phyloP scores from a whole-genome alignment of 2,329 filamentous ascomycete genomes.

The Fusarium veterinarium region DNA sequence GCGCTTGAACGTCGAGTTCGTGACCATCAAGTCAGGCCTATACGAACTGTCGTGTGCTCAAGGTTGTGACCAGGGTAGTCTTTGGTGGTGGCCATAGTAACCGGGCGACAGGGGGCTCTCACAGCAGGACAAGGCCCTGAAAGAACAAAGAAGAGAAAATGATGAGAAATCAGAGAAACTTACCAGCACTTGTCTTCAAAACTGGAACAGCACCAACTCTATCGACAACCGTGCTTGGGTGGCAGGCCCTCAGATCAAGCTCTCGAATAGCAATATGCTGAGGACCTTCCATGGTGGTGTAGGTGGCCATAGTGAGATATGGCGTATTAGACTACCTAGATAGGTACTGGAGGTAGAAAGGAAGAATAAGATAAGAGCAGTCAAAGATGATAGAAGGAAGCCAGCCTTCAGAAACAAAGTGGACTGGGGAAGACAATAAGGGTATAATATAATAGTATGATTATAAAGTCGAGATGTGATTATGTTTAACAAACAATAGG shows the following conservation, averaged over 20 bases:
- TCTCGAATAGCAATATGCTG: slow-evolving; percentile 57
- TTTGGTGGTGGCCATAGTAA: slow-evolving; percentile 39
- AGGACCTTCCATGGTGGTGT: slow-evolving; percentile 43
- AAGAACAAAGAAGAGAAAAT: slow-evolving; percentile 10
- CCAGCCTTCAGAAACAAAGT: slow-evolving; percentile 42
- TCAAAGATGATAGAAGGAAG: slow-evolving; percentile 36
- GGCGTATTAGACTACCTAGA: slow-evolving; percentile 18
- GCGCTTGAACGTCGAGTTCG: background rate
- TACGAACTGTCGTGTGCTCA: slow-evolving; percentile 13
- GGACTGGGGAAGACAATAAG: slow-evolving; percentile 28
- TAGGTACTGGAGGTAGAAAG: slow-evolving; percentile 6
- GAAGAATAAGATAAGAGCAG: slow-evolving; percentile 21
- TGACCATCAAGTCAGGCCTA: background rate
- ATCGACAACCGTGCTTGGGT: slow-evolving; percentile 62
- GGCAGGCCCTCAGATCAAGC: slow-evolving; percentile 62
- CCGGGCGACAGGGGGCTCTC: slow-evolving; percentile 29
- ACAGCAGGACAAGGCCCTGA: slow-evolving; percentile 15
- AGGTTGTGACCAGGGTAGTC: slow-evolving; percentile 15
- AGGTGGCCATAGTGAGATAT: slow-evolving; percentile 24
- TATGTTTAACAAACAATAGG: slow-evolving; percentile 25
- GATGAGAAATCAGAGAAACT: slow-evolving; percentile 48
- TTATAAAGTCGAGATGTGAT: slow-evolving; percentile 12
- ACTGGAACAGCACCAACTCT: slow-evolving; percentile 68
- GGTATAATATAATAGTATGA: slow-evolving; percentile 24
- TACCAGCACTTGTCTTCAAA: slow-evolving; percentile 70